Conservation (phyloP, 805 yeast genomes). For the Starmerella floricola region DNA sequence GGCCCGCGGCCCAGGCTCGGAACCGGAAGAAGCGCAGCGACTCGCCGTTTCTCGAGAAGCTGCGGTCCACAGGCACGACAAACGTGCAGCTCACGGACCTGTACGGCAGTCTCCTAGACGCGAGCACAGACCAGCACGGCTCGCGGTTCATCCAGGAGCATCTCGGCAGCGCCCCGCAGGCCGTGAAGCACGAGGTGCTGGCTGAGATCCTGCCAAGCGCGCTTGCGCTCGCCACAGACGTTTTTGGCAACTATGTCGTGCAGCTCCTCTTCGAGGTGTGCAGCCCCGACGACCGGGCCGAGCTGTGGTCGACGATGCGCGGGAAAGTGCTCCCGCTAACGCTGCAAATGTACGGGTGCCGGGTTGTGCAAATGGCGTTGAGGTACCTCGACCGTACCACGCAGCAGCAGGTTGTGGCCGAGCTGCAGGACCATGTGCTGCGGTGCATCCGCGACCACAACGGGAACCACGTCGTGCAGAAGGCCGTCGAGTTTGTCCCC, state of each 20-base stretch:
- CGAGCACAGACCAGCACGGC: conserved; percentile 93
- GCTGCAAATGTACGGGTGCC: conserved; percentile 93
- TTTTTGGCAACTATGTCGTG: conserved; percentile 93
- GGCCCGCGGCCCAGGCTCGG: background rate
- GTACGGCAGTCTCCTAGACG: conserved; percentile 78
- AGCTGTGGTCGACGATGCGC: conserved; percentile 56
- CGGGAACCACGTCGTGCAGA: conserved; percentile 96
- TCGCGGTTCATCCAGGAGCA: conserved; percentile 92
- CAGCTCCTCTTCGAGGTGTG: conserved; percentile 90
- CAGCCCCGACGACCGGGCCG: conserved; percentile 50
- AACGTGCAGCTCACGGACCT: conserved; percentile 60
- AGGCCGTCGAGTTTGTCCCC: conserved; percentile 79
- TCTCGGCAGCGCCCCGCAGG: conserved; percentile 48
- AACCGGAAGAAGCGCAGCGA: conserved; percentile 9
- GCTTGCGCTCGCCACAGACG: conserved; percentile 81
- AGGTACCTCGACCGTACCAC: conserved; percentile 55
- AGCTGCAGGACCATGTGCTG: conserved; percentile 49
- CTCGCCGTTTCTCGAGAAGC: conserved; percentile 11
- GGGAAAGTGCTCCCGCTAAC: conserved; percentile 67
- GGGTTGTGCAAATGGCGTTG: conserved; percentile 90
- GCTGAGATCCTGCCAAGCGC: conserved; percentile 68
- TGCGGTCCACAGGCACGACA: conserved; percentile 4
- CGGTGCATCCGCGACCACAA: conserved; percentile 85
- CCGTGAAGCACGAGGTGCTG: conserved; percentile 69
- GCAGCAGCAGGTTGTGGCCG: conserved; percentile 56